Evolutionary conservation across 331 rosid genomes (phyloP).

Genomic region (Malus hybrid): DNA sequence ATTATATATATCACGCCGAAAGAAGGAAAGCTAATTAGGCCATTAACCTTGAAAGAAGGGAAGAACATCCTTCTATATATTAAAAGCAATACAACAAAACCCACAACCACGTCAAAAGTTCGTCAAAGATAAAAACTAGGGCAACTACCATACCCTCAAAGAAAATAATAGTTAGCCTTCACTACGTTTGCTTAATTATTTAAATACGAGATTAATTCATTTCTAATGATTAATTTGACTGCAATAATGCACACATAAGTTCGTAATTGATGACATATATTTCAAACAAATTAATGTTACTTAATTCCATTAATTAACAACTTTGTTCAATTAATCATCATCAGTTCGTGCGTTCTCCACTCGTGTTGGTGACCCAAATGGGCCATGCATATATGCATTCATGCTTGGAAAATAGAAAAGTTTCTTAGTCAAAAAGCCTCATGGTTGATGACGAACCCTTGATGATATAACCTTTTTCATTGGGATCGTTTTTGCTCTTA

Average conservation of each 20-base stretch:
- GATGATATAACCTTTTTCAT: neutral
- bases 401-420: neutral
- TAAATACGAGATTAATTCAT: neutral
- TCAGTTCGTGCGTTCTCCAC: conserved; percentile 9
- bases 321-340: neutral
- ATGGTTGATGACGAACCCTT: neutral
- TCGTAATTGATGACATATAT: neutral
- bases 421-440: conserved; percentile 3
- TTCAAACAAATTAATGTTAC: neutral
- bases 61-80: conserved; percentile 26
- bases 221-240: neutral
- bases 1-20: conserved; percentile 51
- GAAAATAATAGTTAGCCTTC: conserved; percentile 2
- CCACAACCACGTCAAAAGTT: neutral
- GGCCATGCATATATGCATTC: neutral
- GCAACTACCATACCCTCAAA: neutral
- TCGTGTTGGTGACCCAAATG: conserved; percentile 7
- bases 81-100: conserved; percentile 18
- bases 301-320: neutral
- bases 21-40: conserved; percentile 32
- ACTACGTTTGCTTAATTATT: conserved; percentile 4
- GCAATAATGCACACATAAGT: neutral
- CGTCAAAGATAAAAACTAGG: neutral
- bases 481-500: conserved; percentile 25
- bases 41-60: conserved; percentile 44